Conservation (phyloP, 106 monocot species). For the Cymbidium sinense region DNA sequence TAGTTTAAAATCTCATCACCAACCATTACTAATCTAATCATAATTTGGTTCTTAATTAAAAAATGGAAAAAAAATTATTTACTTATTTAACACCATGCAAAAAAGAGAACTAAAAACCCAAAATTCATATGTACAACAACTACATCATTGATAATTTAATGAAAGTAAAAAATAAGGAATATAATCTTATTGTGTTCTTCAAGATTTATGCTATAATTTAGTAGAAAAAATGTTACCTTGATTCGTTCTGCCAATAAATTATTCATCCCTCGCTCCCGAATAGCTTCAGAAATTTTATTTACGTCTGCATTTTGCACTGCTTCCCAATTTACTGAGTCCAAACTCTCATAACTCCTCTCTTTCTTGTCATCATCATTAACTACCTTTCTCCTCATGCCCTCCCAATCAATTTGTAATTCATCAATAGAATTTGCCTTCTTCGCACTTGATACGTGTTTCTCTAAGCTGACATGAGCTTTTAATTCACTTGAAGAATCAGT, state of each 20-base stretch:
- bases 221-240: slow-evolving; percentile 38
- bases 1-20: too few species aligned
- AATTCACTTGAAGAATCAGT: not conserved
- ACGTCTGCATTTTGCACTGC: slow-evolving; percentile 54
- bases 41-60: too few species aligned
- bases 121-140: not conserved
- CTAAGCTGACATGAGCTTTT: slow-evolving; percentile 5
- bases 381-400: slow-evolving; percentile 17
- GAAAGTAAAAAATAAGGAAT: not conserved
- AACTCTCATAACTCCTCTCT: slow-evolving; percentile 25
- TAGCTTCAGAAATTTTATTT: slow-evolving; percentile 46
- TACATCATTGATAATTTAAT: not conserved
- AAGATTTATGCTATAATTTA: not conserved
- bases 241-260: slow-evolving; percentile 71
- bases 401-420: slow-evolving; percentile 23
- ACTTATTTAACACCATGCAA: too few species aligned
- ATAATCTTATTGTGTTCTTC: not conserved
- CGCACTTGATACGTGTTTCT: not conserved
- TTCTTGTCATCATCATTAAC: not conserved
- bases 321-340: slow-evolving; percentile 79
- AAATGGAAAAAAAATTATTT: not conserved
- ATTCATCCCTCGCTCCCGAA: slow-evolving; percentile 63
- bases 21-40: too few species aligned
- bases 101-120: not conserved
- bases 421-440: slow-evolving; percentile 11